These are phyloP conservation scores for Populus deltoides DNA, from an alignment of 345 rosid species.

Conservation along the genomic window DNA sequence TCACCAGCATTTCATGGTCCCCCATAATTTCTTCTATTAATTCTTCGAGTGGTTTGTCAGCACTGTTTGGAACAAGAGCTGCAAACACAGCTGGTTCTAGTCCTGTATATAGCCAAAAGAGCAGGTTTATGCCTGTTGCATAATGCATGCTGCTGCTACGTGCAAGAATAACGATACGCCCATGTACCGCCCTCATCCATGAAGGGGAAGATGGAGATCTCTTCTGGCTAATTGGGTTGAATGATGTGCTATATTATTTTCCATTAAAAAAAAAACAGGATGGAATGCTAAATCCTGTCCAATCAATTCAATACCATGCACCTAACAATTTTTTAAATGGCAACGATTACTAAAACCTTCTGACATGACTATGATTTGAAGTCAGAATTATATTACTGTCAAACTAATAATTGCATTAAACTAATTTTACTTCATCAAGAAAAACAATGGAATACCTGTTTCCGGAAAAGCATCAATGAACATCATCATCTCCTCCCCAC, in stretches of 20 bases:
- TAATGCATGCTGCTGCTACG: no score
- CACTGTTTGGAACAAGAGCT: constrained; percentile 81
- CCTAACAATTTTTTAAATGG: no score
- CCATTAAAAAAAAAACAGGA: no score
- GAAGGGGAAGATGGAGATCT: neutral
- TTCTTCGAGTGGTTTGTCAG: constrained; percentile 61
- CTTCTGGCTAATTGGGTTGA: no score
- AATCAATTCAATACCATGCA: no score
- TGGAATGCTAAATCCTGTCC: no score
- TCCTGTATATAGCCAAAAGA: constrained; percentile 38
- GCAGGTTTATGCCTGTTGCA: neutral
- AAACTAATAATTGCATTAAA: neutral
- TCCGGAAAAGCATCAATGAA: constrained; percentile 85
- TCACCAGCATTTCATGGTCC: constrained; percentile 87
- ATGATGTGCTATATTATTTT: no score
- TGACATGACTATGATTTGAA: no score
- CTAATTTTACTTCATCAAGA: neutral
- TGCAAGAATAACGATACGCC: no score
- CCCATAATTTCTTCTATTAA: constrained; percentile 83
- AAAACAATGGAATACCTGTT: constrained; percentile 39
- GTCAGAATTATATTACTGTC: neutral
- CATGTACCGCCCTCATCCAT: no score
- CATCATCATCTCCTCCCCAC: constrained; percentile 95
- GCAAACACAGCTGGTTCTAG: constrained; percentile 75
- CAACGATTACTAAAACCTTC: no score